Evolutionary conservation across 2,329 filamentous ascomycete genomes (phyloP).

Genomic region (Paecilomyces variotii): DNA sequence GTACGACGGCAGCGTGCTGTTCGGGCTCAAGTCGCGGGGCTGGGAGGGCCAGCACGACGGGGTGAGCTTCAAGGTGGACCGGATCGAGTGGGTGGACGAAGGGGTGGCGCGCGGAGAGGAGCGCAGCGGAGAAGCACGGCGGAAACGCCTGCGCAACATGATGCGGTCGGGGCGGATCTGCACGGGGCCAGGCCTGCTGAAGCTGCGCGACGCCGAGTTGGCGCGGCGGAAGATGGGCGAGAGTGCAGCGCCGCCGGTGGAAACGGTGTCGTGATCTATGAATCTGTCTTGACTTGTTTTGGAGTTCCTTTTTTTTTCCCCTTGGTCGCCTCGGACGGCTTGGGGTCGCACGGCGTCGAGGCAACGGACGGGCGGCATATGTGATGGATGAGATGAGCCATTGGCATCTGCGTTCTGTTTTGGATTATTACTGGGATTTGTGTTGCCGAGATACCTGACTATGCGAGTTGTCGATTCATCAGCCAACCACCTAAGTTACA

Average conservation of each 20-base stretch:
- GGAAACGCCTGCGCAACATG: slow-evolving; percentile 41
- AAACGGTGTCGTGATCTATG: slow-evolving; percentile 21
- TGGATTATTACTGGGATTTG: neutral
- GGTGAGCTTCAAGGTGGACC: slow-evolving; percentile 77
- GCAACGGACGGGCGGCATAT: neutral
- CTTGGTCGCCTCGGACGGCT: neutral
- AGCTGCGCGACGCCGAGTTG: slow-evolving; percentile 22
- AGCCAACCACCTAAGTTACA: too few species aligned
- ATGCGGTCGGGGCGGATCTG: slow-evolving; percentile 37
- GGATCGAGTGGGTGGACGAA: slow-evolving; percentile 80
- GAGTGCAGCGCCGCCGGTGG: slow-evolving; percentile 14
- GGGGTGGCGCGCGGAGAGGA: slow-evolving; percentile 40
- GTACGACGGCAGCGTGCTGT: slow-evolving; percentile 67
- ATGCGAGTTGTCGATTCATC: neutral
- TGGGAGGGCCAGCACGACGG: slow-evolving; percentile 76
- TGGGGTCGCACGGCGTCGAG: neutral
- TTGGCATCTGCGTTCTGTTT: neutral
- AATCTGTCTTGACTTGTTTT: neutral
- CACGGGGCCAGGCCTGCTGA: slow-evolving; percentile 29
- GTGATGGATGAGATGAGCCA: neutral
- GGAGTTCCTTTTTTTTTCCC: neutral
- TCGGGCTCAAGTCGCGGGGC: slow-evolving; percentile 72
- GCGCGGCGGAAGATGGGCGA: slow-evolving; percentile 16
- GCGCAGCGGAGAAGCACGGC: slow-evolving; percentile 38
- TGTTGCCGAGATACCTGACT: neutral